These are phyloP conservation scores for Microbotryum intermedium DNA, from an alignment of 1,284 basidiomycete species.

Conservation along the genomic window DNA sequence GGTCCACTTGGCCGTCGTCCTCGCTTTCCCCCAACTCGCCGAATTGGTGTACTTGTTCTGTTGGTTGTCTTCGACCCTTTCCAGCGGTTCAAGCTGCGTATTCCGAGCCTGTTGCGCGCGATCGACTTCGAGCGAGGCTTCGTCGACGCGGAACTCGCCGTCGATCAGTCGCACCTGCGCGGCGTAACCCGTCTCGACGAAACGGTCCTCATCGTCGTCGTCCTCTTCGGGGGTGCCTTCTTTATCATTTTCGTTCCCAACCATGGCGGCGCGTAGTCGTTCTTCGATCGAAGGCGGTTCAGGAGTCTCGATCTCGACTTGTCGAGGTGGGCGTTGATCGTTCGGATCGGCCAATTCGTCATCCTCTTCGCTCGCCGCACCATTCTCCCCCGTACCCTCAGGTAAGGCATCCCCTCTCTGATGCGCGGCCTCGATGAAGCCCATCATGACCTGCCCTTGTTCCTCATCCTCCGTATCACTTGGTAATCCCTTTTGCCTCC, in stretches of 20 bases:
- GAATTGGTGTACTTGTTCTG: slow-evolving; percentile 74
- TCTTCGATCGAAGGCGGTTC: neutral
- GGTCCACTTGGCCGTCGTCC: slow-evolving; percentile 69
- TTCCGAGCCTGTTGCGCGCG: slow-evolving; percentile 38
- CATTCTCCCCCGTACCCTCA: neutral
- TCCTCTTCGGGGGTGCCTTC: slow-evolving; percentile 5
- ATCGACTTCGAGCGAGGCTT: slow-evolving; percentile 67
- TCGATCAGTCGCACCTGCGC: slow-evolving; percentile 71
- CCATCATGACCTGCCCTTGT: no score
- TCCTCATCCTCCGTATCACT: neutral
- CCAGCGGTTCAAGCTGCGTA: slow-evolving; percentile 57
- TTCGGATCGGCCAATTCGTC: neutral
- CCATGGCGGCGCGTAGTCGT: neutral
- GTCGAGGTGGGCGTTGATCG: neutral
- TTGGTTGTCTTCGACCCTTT: slow-evolving; percentile 73
- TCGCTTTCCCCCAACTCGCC: slow-evolving; percentile 66
- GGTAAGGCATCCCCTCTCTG: neutral
- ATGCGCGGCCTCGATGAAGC: no score
- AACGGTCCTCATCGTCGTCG: slow-evolving; percentile 52
- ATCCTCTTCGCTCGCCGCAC: no score
- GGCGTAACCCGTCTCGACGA: slow-evolving; percentile 55
- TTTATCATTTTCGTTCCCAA: neutral
- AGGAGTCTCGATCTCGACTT: neutral
- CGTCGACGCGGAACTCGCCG: slow-evolving; percentile 70
- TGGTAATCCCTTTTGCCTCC: slow-evolving; percentile 6